phyloP scores from a whole-genome alignment of 83 land plant species.

The Larix sibirica region DNA sequence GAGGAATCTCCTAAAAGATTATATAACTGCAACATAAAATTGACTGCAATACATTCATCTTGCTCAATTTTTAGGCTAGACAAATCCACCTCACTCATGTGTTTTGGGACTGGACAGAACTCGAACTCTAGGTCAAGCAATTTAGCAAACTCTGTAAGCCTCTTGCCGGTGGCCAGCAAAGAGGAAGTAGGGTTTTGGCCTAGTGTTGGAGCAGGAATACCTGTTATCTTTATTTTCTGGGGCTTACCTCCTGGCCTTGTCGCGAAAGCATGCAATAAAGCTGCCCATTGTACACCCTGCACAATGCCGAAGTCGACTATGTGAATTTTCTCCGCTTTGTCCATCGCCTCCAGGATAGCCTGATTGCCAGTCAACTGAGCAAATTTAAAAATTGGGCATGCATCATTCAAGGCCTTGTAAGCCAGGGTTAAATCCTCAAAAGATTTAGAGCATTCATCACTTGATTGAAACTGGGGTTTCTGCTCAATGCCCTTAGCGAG shows the following conservation, averaged over 20 bases:
- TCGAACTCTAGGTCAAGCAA: slow-evolving; percentile 62
- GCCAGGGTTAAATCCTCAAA: slow-evolving; percentile 48
- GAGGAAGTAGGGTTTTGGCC: slow-evolving; percentile 34
- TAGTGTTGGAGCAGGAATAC: slow-evolving; percentile 61
- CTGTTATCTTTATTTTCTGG: slow-evolving; percentile 49
- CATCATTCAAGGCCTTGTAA: slow-evolving; percentile 77
- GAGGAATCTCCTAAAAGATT: slow-evolving; percentile 42
- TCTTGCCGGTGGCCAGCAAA: slow-evolving; percentile 57
- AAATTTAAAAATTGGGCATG: slow-evolving; percentile 79
- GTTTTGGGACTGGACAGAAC: slow-evolving; percentile 51
- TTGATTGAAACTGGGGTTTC: neutral
- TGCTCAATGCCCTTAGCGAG: slow-evolving; percentile 14
- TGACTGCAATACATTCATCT: slow-evolving; percentile 67
- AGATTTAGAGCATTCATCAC: slow-evolving; percentile 5
- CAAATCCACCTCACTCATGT: slow-evolving; percentile 29
- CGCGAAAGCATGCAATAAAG: slow-evolving; percentile 75
- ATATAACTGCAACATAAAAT: slow-evolving; percentile 80
- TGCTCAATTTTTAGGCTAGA: slow-evolving; percentile 40
- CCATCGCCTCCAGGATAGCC: slow-evolving; percentile 79
- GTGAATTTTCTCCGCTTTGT: slow-evolving; percentile 54
- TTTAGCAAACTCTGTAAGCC: slow-evolving; percentile 63
- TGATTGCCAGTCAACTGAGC: slow-evolving; percentile 86
- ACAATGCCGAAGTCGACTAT: slow-evolving; percentile 74
- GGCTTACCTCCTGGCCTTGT: slow-evolving; percentile 64
- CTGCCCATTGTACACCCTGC: slow-evolving; percentile 84